Conservation (phyloP, 371 early-diverging fungal genomes). For the Mortierella sp. region DNA sequence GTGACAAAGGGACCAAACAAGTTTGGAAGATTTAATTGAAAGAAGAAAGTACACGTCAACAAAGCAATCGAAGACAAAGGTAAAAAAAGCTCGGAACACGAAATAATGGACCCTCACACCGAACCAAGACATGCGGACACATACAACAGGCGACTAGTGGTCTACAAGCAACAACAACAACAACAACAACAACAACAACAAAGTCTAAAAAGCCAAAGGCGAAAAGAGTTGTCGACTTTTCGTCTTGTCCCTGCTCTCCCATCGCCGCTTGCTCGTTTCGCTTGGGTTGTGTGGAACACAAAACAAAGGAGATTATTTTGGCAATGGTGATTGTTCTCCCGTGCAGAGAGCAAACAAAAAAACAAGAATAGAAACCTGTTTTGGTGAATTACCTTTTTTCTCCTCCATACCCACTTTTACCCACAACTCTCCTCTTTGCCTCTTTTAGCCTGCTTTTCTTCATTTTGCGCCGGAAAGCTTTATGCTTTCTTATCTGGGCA, state of each 20-base stretch:
- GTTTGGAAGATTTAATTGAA: not conserved
- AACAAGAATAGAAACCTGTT: slow-evolving; percentile 1
- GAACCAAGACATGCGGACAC: not conserved
- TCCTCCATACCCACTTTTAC: not conserved
- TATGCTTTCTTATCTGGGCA: slow-evolving; percentile 9
- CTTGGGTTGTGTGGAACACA: not conserved
- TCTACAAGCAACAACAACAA: not conserved
- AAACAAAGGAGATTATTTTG: not conserved
- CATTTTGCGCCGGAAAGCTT: no score
- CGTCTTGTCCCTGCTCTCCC: not conserved
- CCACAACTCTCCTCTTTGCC: not conserved
- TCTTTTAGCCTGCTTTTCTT: slow-evolving; percentile 1
- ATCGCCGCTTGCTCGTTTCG: not conserved
- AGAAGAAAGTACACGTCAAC: not conserved
- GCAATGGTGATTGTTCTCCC: not conserved
- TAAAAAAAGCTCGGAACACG: not conserved
- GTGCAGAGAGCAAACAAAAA: not conserved
- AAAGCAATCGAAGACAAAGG: not conserved
- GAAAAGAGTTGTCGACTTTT: not conserved
- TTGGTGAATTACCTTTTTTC: not conserved
- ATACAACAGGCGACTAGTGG: not conserved
- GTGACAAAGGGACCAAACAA: not conserved
- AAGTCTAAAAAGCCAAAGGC: not conserved
- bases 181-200: not conserved
- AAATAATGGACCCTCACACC: not conserved